Percentiles rank a stretch among this genome's conserved stretches.
Evolutionary conservation across 2,329 filamentous ascomycete species (phyloP).

Genomic region (Chaetomium sp.): DNA sequence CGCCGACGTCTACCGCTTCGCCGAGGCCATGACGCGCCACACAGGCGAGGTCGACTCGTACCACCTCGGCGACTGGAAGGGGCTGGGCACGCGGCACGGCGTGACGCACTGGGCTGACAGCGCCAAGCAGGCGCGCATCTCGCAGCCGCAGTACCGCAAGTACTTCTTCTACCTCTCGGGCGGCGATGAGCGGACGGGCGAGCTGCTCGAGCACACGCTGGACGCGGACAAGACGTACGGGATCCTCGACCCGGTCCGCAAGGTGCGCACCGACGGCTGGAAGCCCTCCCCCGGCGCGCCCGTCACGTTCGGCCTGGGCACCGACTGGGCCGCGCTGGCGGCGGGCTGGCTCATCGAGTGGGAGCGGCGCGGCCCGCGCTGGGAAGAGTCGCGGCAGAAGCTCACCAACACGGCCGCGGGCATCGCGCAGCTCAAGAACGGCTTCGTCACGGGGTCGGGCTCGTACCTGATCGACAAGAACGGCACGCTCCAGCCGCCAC

Average conservation of each 20-base stretch:
- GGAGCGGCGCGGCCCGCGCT: conserved; percentile 57
- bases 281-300: conserved; percentile 48
- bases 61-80: conserved; percentile 59
- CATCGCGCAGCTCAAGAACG: conserved; percentile 58
- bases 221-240: conserved; percentile 57
- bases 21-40: conserved; percentile 60
- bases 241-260: conserved; percentile 58
- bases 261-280: conserved; percentile 58
- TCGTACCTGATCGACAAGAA: conserved; percentile 55
- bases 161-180: conserved; percentile 60
- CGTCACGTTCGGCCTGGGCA: conserved; percentile 55
- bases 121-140: conserved; percentile 63
- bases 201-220: conserved; percentile 54
- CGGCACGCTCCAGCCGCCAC: conserved; percentile 55
- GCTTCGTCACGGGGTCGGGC: conserved; percentile 59
- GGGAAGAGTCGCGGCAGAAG: conserved; percentile 55
- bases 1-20: conserved; percentile 59
- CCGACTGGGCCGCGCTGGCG: conserved; percentile 61
- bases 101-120: conserved; percentile 65
- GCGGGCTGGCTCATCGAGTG: conserved; percentile 62
- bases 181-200: conserved; percentile 60
- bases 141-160: conserved; percentile 59
- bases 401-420: conserved; percentile 52
- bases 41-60: conserved; percentile 65
- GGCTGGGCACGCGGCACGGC: conserved; percentile 63